phyloP scores from a whole-genome alignment of 257 asterid species.

The Lantana camara region DNA sequence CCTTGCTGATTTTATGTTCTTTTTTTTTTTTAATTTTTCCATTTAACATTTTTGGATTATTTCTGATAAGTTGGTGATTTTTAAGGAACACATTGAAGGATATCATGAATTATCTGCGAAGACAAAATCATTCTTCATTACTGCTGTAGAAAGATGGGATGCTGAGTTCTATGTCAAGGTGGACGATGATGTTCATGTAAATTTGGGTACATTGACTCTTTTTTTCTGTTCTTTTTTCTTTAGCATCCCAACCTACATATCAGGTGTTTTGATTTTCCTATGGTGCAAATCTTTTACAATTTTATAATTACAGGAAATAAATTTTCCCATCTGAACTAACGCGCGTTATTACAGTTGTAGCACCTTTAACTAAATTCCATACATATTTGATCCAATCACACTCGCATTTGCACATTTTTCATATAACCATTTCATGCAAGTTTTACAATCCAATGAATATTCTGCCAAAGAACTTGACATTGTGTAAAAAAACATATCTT shows the following conservation, averaged over 20 bases:
- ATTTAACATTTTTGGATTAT: neutral
- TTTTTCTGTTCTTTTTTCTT: neutral
- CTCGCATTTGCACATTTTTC: too few species aligned
- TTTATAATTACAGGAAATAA: too few species aligned
- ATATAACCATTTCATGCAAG: too few species aligned
- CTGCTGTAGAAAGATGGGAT: constrained; percentile 73
- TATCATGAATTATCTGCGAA: constrained; percentile 84
- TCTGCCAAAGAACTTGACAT: too few species aligned
- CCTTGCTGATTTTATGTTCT: neutral
- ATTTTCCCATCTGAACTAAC: too few species aligned
- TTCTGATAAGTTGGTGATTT: constrained; percentile 1
- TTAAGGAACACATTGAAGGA: constrained; percentile 79
- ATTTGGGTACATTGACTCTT: constrained; percentile 49
- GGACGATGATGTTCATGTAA: constrained; percentile 89
- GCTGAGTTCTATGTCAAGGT: constrained; percentile 81
- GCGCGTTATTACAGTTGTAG: too few species aligned
- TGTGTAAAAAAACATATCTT: too few species aligned
- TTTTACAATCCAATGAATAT: too few species aligned
- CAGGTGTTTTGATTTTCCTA: too few species aligned
- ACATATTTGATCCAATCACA: too few species aligned
- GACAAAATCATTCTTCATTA: constrained; percentile 72
- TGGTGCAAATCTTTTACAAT: neutral
- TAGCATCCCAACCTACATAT: neutral
- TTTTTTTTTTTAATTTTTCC: neutral
- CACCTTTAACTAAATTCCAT: too few species aligned